These are phyloP conservation scores for Malassezia arunalokei DNA, from an alignment of 1,284 basidiomycete genomes.

Conservation along the genomic window DNA sequence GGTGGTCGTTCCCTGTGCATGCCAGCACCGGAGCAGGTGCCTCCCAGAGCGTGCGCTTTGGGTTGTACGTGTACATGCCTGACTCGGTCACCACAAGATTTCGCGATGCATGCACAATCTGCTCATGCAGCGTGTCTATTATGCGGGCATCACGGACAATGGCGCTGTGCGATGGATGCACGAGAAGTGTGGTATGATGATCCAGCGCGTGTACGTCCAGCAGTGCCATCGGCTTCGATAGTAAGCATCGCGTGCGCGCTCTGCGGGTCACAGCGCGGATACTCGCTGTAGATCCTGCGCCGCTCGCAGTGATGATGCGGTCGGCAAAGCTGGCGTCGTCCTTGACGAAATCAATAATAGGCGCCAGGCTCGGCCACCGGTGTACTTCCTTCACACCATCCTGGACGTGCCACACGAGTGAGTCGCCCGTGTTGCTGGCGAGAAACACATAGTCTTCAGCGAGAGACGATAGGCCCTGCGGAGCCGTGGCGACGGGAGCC, in stretches of 20 bases:
- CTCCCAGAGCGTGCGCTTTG: too few species aligned
- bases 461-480: constrained; percentile 25
- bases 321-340: constrained; percentile 52
- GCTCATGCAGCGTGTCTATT: not conserved
- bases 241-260: constrained; percentile 47
- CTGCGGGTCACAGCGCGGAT: constrained; percentile 72
- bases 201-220: not conserved
- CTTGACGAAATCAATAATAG: constrained; percentile 72
- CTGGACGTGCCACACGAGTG: constrained; percentile 15
- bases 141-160: not conserved
- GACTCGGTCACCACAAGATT: too few species aligned
- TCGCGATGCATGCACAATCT: too few species aligned
- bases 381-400: constrained; percentile 11
- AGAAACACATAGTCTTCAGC: constrained; percentile 32
- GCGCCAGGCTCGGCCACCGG: constrained; percentile 54
- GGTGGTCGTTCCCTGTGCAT: too few species aligned
- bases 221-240: not conserved
- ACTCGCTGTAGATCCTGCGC: constrained; percentile 66
- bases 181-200: not conserved
- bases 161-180: not conserved
- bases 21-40: too few species aligned
- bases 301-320: constrained; percentile 75
- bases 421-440: constrained; percentile 31
- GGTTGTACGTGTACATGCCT: too few species aligned
- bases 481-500: constrained; percentile 22